phyloP scores from a whole-genome alignment of 2,329 filamentous ascomycete species.

The Trichoderma guizhouense region DNA sequence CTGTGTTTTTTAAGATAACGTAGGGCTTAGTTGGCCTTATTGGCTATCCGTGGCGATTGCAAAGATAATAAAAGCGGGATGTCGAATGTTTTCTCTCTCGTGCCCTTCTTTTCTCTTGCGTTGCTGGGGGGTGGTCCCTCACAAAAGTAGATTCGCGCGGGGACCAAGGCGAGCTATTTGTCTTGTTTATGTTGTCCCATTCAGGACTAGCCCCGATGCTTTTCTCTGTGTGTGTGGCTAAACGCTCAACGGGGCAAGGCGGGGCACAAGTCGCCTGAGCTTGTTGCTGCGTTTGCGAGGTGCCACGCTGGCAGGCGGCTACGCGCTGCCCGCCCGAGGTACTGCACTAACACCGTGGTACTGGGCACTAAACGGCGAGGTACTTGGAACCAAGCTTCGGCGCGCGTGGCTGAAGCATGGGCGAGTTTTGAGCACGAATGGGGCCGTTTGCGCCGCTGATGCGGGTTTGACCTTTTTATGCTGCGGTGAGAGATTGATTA shows the following conservation, averaged over 20 bases:
- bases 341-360: constrained; percentile 7
- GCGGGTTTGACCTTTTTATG: neutral
- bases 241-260: neutral
- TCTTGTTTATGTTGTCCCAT: constrained; percentile 21
- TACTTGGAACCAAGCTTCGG: no score
- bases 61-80: constrained; percentile 7
- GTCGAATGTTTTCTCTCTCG: constrained; percentile 1
- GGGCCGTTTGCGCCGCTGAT: constrained; percentile 9
- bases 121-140: neutral
- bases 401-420: neutral
- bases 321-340: neutral
- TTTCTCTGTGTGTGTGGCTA: constrained; percentile 1
- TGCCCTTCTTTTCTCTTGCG: neutral
- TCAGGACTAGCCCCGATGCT: constrained; percentile 10
- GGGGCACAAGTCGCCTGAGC: constrained; percentile 1
- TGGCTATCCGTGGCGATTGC: neutral
- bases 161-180: constrained; percentile 11
- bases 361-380: no score
- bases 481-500: neutral
- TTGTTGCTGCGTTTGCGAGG: constrained; percentile 10
- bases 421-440: neutral
- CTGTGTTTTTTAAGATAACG: neutral
- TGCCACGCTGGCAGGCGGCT: neutral
- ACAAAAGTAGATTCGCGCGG: neutral
- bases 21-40: neutral